A percentile compares a stretch with the other conserved stretches of the same genome.
Conservation (phyloP, 768 basidiomycete species). For the Tephrocybe sp. region DNA sequence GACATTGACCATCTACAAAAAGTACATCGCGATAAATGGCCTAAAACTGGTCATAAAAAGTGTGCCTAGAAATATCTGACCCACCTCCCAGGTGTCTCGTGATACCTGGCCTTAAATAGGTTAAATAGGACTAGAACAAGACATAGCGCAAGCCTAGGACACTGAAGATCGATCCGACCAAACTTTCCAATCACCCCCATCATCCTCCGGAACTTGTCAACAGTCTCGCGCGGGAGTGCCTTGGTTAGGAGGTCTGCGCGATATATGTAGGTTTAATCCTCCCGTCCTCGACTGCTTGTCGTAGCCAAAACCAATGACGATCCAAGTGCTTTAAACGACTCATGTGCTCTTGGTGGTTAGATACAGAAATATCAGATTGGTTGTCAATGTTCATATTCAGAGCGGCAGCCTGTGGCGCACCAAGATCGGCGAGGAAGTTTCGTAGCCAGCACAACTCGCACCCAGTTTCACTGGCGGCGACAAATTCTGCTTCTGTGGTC, state of each 20-base stretch:
- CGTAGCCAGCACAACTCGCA: neutral
- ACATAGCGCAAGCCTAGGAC: too few relatives aligned
- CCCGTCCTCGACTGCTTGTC: neutral
- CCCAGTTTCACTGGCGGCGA: constrained; percentile 17
- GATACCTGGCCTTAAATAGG: too few relatives aligned
- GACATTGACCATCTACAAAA: too few relatives aligned
- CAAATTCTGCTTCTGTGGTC: constrained; percentile 34
- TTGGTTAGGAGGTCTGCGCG: neutral
- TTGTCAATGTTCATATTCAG: neutral
- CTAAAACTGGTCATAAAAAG: too few relatives aligned
- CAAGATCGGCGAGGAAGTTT: neutral
- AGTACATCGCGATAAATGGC: too few relatives aligned
- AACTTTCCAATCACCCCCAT: neutral
- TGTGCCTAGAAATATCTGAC: too few relatives aligned
- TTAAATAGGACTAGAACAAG: too few relatives aligned
- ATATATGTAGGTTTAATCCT: neutral
- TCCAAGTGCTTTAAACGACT: neutral
- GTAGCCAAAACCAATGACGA: neutral
- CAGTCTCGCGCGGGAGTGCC: neutral
- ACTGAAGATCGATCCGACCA: neutral
- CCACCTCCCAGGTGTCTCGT: too few relatives aligned
- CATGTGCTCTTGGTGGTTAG: neutral
- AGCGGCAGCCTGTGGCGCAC: neutral
- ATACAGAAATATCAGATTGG: neutral
- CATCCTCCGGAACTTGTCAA: neutral